Evolutionary conservation across 768 basidiomycete species (phyloP).

Genomic region (Sarcomyxa edulis): DNA sequence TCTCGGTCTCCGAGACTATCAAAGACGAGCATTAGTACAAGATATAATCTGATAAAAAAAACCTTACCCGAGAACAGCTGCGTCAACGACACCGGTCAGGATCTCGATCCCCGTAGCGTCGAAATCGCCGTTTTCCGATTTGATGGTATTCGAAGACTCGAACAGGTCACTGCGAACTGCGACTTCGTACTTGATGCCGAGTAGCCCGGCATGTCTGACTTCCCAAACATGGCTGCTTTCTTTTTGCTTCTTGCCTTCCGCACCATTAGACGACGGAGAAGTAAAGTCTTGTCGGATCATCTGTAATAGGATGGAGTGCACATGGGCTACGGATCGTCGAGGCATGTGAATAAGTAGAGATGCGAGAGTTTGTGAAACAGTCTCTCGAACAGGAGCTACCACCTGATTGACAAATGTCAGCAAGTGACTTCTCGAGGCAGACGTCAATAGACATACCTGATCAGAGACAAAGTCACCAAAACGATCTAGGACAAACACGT

Average conservation of each 20-base stretch:
- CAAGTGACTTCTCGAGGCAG: too few relatives aligned
- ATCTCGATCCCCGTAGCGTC: constrained; percentile 47
- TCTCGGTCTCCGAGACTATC: constrained; percentile 81
- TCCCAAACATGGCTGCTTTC: constrained; percentile 83
- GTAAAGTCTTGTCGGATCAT: constrained; percentile 92
- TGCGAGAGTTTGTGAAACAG: constrained; percentile 90
- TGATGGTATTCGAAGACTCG: constrained; percentile 30
- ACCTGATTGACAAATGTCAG: constrained; percentile 35
- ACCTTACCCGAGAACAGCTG: constrained; percentile 84
- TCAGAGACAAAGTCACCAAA: constrained; percentile 98
- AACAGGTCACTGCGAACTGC: constrained; percentile 89
- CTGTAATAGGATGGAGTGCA: constrained; percentile 78
- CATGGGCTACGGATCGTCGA: constrained; percentile 66
- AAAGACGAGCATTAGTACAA: constrained; percentile 7
- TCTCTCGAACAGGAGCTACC: constrained; percentile 94
- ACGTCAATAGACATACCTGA: constrained; percentile 38
- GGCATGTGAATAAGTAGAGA: constrained; percentile 88
- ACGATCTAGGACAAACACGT: constrained; percentile 91
- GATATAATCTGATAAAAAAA: background rate
- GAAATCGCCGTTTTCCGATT: constrained; percentile 30
- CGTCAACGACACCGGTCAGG: constrained; percentile 80
- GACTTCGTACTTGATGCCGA: constrained; percentile 97
- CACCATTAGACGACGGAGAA: constrained; percentile 27
- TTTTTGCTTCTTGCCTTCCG: constrained; percentile 23
- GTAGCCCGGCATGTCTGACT: constrained; percentile 93